phyloP scores from a whole-genome alignment of 2,329 filamentous ascomycete species.

The Fusarium drepaniforme region DNA sequence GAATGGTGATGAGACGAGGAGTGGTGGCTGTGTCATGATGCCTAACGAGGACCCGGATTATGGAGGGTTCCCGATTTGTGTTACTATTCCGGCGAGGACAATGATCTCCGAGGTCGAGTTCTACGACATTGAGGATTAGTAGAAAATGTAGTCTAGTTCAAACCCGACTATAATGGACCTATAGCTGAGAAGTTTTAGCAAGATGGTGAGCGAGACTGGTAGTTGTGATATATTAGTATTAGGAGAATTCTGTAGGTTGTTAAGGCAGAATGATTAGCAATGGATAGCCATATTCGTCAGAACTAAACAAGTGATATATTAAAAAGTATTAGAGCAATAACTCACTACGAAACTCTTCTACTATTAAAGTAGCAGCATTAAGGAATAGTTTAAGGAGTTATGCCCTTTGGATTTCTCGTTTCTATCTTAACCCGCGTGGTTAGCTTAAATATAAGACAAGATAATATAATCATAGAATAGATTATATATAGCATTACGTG shows the following conservation, averaged over 20 bases:
- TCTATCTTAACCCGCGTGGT: neutral
- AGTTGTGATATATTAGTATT: too few relatives aligned
- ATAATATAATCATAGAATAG: too few relatives aligned
- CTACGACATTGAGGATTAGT: neutral
- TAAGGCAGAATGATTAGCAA: too few relatives aligned
- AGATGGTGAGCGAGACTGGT: too few relatives aligned
- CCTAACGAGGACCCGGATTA: constrained; percentile 63
- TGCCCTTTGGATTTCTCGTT: neutral
- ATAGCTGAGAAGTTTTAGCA: too few relatives aligned
- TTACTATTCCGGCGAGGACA: constrained; percentile 63
- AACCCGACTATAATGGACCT: too few relatives aligned
- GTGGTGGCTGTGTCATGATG: constrained; percentile 17
- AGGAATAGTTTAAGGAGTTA: neutral
- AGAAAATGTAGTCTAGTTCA: neutral
- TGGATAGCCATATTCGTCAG: neutral
- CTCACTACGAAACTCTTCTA: neutral
- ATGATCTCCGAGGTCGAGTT: constrained; percentile 53
- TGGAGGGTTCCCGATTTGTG: constrained; percentile 63
- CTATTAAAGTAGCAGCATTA: neutral
- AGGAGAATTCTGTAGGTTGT: too few relatives aligned
- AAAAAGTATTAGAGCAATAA: neutral
- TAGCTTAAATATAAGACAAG: too few relatives aligned
- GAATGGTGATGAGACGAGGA: constrained; percentile 28
- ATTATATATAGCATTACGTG: too few relatives aligned
- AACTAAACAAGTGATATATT: neutral